These are phyloP conservation scores for Globisporangium heterothallicum DNA, from an alignment of 352 stramenopile species.

Conservation along the genomic window DNA sequence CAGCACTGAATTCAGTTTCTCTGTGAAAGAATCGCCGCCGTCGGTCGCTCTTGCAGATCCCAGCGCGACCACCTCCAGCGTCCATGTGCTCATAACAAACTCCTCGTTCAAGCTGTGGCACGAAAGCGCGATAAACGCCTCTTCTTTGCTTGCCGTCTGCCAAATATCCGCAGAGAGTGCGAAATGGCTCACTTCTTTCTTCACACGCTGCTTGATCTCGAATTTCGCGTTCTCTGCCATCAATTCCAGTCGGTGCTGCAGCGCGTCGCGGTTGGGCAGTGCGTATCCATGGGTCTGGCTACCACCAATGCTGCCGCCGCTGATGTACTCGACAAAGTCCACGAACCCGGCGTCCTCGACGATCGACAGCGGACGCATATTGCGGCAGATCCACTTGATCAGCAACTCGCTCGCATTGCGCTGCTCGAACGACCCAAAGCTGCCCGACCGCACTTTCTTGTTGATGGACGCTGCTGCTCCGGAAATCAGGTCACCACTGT, in stretches of 20 bases:
- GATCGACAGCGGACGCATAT: slow-evolving; percentile 26
- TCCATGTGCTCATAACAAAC: slow-evolving; percentile 19
- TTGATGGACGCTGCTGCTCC: neutral
- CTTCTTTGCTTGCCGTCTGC: slow-evolving; percentile 2
- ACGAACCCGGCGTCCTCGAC: slow-evolving; percentile 28
- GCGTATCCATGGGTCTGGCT: slow-evolving; percentile 11
- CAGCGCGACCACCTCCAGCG: slow-evolving; percentile 25
- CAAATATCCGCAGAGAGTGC: slow-evolving; percentile 27
- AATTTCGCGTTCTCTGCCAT: slow-evolving; percentile 32
- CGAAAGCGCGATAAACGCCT: slow-evolving; percentile 12
- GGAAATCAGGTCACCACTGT: neutral
- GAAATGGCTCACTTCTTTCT: slow-evolving; percentile 21
- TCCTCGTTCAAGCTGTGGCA: slow-evolving; percentile 28
- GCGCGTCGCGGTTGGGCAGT: slow-evolving; percentile 18
- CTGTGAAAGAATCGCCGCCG: neutral
- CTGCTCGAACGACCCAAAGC: slow-evolving; percentile 14
- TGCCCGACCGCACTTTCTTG: slow-evolving; percentile 13
- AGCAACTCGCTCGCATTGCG: slow-evolving; percentile 30
- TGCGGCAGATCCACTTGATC: slow-evolving; percentile 33
- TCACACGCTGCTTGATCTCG: slow-evolving; percentile 29
- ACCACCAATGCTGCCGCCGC: neutral
- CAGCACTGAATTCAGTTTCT: slow-evolving; percentile 8
- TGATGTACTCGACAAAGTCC: slow-evolving; percentile 23
- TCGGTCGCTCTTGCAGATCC: neutral
- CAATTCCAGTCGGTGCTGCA: slow-evolving; percentile 30